A percentile compares a stretch with the other conserved stretches of the same genome.
Conservation (phyloP, 139 green algal species). For the Micractinium conductrix region DNA sequence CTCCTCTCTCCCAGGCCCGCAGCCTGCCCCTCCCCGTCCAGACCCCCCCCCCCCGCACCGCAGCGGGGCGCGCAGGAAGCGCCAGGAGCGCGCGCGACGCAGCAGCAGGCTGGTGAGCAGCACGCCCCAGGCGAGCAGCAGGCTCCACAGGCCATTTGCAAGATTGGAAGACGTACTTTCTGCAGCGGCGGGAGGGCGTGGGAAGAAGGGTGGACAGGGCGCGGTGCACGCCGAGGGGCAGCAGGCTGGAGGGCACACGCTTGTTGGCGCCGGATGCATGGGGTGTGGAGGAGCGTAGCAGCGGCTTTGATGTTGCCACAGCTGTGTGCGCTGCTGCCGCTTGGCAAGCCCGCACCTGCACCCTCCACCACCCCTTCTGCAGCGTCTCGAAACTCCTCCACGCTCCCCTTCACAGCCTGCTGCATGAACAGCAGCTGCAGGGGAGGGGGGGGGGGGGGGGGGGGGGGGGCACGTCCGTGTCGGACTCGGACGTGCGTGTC, state of each 20-base stretch:
- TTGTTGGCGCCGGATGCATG: no score
- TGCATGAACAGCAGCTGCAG: constrained; percentile 85
- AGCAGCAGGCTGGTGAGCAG: constrained; percentile 56
- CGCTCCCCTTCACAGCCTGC: constrained; percentile 74
- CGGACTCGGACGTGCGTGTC: neutral
- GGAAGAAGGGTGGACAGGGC: no score
- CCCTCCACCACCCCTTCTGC: neutral
- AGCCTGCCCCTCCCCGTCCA: no score
- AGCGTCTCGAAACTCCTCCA: constrained; percentile 47
- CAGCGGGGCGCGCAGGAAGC: constrained; percentile 48
- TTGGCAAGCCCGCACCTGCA: no score
- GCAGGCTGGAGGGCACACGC: no score
- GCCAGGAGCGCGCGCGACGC: constrained; percentile 70
- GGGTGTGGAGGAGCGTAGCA: no score
- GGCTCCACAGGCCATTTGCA: constrained; percentile 82
- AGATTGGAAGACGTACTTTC: constrained; percentile 35
- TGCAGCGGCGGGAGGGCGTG: no score
- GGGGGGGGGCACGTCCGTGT: neutral
- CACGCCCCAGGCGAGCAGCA: constrained; percentile 72
- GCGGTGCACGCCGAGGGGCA: neutral
- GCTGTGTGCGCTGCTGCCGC: no score
- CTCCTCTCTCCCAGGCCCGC: neutral
- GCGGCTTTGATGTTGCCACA: no score
- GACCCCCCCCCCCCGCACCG: constrained; percentile 13
- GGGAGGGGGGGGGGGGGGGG: no score